A percentile compares a stretch with the other conserved stretches of the same genome.
These are phyloP conservation scores for Melocanna baccifera DNA, from an alignment of 176 grass and related monocot species.

Conservation along the genomic window DNA sequence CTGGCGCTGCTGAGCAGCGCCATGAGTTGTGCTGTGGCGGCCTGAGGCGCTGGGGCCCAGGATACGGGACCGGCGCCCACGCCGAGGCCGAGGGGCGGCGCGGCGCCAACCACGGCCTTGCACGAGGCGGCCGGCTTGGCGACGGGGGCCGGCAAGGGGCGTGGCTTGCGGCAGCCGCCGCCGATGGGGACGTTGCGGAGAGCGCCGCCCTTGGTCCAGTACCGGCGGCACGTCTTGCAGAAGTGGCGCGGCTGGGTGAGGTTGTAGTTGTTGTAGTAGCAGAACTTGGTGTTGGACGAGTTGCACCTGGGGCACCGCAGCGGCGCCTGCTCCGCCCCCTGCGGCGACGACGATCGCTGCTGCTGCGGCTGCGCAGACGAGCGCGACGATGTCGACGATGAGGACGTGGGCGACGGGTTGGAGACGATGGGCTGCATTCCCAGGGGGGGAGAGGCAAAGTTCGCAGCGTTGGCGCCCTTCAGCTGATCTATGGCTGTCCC, in stretches of 20 bases:
- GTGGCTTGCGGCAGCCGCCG: constrained; percentile 64
- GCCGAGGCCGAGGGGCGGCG: constrained; percentile 41
- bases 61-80: constrained; percentile 15
- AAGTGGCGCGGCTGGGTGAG: constrained; percentile 79
- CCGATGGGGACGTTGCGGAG: constrained; percentile 79
- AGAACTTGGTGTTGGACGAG: constrained; percentile 86
- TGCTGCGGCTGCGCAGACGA: constrained; percentile 30
- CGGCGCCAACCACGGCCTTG: constrained; percentile 21
- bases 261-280: constrained; percentile 90
- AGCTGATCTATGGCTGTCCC: constrained; percentile 54
- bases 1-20: constrained; percentile 54
- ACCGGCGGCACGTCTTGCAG: constrained; percentile 87
- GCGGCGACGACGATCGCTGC: constrained; percentile 29
- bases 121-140: constrained; percentile 35
- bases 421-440: constrained; percentile 37
- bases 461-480: constrained; percentile 13
- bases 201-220: constrained; percentile 86
- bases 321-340: constrained; percentile 40
- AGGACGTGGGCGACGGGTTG: constrained; percentile 52
- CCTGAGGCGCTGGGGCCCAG: constrained; percentile 47
- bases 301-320: constrained; percentile 66
- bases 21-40: constrained; percentile 59
- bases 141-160: constrained; percentile 41
- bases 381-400: constrained; percentile 36
- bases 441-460: constrained; percentile 22